Base-by-base conservation (phyloP, 2,329 filamentous ascomycete species). In the Saccharata proteae region DNA sequence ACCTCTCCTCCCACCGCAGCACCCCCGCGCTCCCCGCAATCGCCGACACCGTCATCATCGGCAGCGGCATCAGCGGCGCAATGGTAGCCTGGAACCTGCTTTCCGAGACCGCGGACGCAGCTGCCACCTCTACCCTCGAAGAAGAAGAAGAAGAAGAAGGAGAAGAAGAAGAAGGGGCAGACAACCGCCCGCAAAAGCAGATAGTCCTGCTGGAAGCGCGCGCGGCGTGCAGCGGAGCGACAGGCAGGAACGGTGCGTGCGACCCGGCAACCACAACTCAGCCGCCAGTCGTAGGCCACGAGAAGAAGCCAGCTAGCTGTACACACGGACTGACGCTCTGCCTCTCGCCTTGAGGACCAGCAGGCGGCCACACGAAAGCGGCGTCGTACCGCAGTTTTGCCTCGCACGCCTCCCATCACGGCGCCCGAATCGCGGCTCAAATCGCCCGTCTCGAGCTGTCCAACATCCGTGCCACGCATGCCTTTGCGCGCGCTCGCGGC, bases 151-250 rank as follows among this genome's bases (percentile, higher is more conserved):
- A n/a, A n/a, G n/a, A n/a, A n/a, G n/a, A n/a, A n/a, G n/a, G n/a
- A n/a, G n/a, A n/a, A n/a, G n/a, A n/a, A 35, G 43, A 52, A 21
- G 44, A 57, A 21, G 59, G 63, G 4, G 57, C 65, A 36, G 20
- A 22, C 20, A n/a, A n/a, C 20, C n/a, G n/a, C n/a, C n/a, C n/a
- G n/a, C n/a, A n/a, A n/a, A n/a, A n/a, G n/a, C 62, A 56, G 10
- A 67, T 85, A 5, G 62, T 86, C 5, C 67, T 86, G 61, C 62
- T 88, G 4, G 81, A 88, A 55, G 80, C 80, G 10, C 65, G 81
- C 43, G 80, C 86, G 59, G 78, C 76, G 3, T 85, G 80, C 47
- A 85, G 71, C 70, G 80, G 80, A n/a, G 81, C 81, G 11, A 86
- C 80, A 1, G 80, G 81, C 11, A 60, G 80, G 47, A 22, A 22